Evolutionary conservation across 73 alveolate genomes (phyloP).

Genomic region (Paramecium sonneborni): DNA sequence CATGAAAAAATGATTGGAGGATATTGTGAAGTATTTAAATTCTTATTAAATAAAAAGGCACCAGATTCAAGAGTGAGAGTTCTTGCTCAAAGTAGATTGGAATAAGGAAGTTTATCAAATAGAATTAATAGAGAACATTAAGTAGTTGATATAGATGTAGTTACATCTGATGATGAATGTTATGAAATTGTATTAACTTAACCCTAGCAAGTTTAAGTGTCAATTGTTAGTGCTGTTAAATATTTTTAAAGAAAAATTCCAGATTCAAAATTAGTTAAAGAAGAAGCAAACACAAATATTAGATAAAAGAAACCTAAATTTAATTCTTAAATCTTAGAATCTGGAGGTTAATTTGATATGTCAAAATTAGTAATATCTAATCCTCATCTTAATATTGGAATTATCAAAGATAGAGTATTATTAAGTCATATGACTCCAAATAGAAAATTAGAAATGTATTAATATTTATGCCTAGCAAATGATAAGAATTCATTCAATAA

Average conservation of each 20-base stretch:
- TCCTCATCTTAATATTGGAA: slow-evolving; percentile 38
- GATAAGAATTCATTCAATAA: background rate
- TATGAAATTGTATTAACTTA: background rate
- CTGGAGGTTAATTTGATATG: background rate
- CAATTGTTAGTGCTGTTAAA: background rate
- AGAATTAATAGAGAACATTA: background rate
- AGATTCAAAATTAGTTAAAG: background rate
- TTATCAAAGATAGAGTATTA: slow-evolving; percentile 29
- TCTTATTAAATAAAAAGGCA: background rate
- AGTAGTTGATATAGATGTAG: slow-evolving; percentile 10
- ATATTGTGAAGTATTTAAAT: background rate
- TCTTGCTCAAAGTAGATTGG: slow-evolving; percentile 17
- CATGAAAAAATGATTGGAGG: slow-evolving; percentile 46
- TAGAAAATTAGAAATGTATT: slow-evolving; percentile 3
- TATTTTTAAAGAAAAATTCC: slow-evolving; percentile 35
- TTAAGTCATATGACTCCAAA: slow-evolving; percentile 27
- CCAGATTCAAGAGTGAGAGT: background rate
- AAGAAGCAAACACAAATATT: slow-evolving; percentile 15
- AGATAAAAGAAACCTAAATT: background rate
- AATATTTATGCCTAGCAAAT: background rate
- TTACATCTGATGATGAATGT: slow-evolving; percentile 45
- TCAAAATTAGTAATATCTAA: background rate
- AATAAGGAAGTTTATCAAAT: slow-evolving; percentile 9
- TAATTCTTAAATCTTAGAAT: background rate
- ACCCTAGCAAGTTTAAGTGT: background rate